Evolutionary conservation across 495 filamentous ascomycete genomes (phyloP).

Genomic region (Penicillium coffeae): DNA sequence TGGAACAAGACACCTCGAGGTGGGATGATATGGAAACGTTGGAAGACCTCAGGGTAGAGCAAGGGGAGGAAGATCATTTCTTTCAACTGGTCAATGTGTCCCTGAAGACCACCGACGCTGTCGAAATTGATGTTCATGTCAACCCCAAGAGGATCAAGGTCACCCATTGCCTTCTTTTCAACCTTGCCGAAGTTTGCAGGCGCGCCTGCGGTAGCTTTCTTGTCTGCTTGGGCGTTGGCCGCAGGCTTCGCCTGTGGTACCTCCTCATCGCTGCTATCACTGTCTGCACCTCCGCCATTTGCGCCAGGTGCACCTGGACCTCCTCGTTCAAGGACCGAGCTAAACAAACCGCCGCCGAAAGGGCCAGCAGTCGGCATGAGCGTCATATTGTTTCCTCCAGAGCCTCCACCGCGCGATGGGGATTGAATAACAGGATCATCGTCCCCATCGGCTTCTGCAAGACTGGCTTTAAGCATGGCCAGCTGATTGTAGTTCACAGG

Average conservation of each 20-base stretch:
- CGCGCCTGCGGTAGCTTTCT: conserved; percentile 50
- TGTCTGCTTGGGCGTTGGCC: conserved; percentile 62
- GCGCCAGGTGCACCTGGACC: conserved; percentile 70
- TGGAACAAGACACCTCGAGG: conserved; percentile 95
- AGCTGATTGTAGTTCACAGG: conserved; percentile 69
- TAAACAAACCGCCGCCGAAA: conserved; percentile 77
- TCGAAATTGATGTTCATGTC: conserved; percentile 89
- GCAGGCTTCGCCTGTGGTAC: too few species aligned
- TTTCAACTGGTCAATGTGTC: conserved; percentile 92
- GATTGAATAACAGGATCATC: conserved; percentile 57
- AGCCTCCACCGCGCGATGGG: conserved; percentile 61
- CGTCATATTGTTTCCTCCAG: conserved; percentile 57
- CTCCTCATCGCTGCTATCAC: conserved; percentile 98
- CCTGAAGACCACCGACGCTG: conserved; percentile 83
- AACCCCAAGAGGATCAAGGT: conserved; percentile 91
- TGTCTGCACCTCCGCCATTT: conserved; percentile 76
- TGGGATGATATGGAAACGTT: conserved; percentile 84
- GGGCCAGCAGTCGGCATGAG: conserved; percentile 86
- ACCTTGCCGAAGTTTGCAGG: conserved; percentile 85
- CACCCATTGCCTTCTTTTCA: conserved; percentile 74
- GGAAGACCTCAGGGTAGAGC: conserved; percentile 93
- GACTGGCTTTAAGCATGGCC: conserved; percentile 43
- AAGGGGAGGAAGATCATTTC: conserved; percentile 96
- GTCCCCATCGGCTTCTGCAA: conserved; percentile 60
- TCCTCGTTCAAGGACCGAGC: conserved; percentile 58